Evolutionary conservation across 192 early-diverging fungal species (phyloP).

Genomic region (Oehlia diaphana): DNA sequence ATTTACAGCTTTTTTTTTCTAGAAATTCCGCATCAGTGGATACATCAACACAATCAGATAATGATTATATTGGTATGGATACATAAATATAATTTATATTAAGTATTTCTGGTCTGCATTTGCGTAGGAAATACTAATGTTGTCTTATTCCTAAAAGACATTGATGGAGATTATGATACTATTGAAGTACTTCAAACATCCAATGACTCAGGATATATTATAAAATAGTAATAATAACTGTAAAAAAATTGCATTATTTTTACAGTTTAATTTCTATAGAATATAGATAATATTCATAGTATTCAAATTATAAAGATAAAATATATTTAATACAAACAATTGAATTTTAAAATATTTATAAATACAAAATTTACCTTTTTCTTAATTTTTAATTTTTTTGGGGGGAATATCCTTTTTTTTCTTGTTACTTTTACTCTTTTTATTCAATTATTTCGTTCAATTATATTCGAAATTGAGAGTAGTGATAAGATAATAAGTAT

Average conservation of each 20-base stretch:
- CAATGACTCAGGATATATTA: neutral
- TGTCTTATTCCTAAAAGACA: neutral
- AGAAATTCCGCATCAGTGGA: neutral
- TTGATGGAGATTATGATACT: constrained; percentile 2
- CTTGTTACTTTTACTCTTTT: no score
- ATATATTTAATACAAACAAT: neutral
- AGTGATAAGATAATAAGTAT: no score
- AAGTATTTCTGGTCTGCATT: neutral
- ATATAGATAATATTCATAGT: neutral
- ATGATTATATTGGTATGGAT: constrained; percentile 9
- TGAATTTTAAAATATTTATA: neutral
- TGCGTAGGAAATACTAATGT: neutral
- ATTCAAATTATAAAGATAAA: neutral
- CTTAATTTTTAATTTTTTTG: neutral
- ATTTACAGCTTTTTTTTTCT: neutral
- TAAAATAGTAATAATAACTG: neutral
- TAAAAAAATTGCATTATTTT: neutral
- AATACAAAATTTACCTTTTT: neutral
- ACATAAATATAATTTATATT: neutral
- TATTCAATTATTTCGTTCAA: no score
- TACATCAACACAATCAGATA: constrained; percentile 1
- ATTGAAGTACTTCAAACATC: neutral
- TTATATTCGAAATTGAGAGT: no score
- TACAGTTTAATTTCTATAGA: neutral
- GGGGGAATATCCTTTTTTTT: no score